Conservation (phyloP, 768 basidiomycete species). For the Boletus huronensis region DNA sequence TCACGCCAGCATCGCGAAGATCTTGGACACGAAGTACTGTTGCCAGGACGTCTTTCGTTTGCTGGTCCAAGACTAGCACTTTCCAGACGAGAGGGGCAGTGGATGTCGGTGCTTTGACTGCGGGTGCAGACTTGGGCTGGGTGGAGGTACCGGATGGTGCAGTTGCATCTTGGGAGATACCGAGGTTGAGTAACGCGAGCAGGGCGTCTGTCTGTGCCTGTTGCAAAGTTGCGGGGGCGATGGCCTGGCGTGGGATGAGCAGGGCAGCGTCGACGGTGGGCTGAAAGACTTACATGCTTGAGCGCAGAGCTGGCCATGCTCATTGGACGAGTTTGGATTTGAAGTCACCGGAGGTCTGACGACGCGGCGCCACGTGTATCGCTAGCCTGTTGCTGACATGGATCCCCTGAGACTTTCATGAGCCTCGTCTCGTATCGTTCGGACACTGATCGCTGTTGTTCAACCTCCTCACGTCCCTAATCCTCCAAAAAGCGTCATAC, state of each 20-base stretch:
- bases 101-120: constrained; percentile 49
- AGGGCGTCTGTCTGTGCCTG: constrained; percentile 86
- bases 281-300: constrained; percentile 38
- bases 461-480: background rate
- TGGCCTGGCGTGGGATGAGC: constrained; percentile 36
- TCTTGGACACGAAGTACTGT: constrained; percentile 96
- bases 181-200: constrained; percentile 83
- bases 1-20: constrained; percentile 93
- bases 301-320: constrained; percentile 44
- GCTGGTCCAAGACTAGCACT: constrained; percentile 89
- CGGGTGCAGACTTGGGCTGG: constrained; percentile 32
- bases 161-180: constrained; percentile 42
- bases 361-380: constrained; percentile 19
- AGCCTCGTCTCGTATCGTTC: too few relatives aligned
- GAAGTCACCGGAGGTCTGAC: background rate
- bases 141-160: constrained; percentile 2
- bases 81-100: constrained; percentile 91
- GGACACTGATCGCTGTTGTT: too few relatives aligned
- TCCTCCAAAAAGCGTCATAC: background rate
- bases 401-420: background rate
- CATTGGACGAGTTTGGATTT: background rate
- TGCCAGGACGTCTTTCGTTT: constrained; percentile 94
- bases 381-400: too few relatives aligned
- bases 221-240: constrained; percentile 64
- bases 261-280: background rate